These are phyloP conservation scores for Phialophora tarda DNA, from an alignment of 2,329 filamentous ascomycete species.

Conservation along the genomic window DNA sequence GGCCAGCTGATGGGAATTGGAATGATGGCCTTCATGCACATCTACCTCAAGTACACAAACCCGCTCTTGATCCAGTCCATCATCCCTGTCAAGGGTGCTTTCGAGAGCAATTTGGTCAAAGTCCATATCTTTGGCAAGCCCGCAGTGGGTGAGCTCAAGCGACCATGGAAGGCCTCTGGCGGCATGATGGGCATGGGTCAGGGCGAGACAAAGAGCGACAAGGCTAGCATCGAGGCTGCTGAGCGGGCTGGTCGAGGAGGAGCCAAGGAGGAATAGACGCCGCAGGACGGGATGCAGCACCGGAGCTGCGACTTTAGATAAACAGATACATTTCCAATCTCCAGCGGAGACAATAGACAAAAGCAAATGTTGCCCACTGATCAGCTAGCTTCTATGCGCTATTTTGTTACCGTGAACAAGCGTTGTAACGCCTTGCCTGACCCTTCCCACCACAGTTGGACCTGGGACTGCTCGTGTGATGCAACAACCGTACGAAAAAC, in stretches of 20 bases:
- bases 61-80: conserved; percentile 98
- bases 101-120: conserved; percentile 96
- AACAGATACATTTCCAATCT: conserved; percentile 21
- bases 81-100: conserved; percentile 92
- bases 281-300: neutral
- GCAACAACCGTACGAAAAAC: conserved; percentile 19
- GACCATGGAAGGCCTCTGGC: conserved; percentile 86
- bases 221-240: conserved; percentile 69
- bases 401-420: neutral
- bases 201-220: conserved; percentile 82
- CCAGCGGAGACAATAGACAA: conserved; percentile 1
- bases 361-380: neutral
- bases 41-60: conserved; percentile 99
- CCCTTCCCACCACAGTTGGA: neutral
- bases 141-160: conserved; percentile 86
- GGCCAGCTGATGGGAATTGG: conserved; percentile 91
- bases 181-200: conserved; percentile 79
- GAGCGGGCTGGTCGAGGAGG: conserved; percentile 58
- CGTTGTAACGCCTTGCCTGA: neutral
- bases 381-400: conserved; percentile 6
- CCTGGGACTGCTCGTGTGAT: conserved; percentile 14
- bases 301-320: neutral
- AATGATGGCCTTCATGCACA: conserved; percentile 99
- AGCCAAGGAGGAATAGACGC: conserved; percentile 56
- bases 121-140: conserved; percentile 89